A percentile compares a stretch with the other conserved stretches of the same genome.
Conservation (phyloP, 345 rosid genomes). For the Geranium rotundifolium region DNA sequence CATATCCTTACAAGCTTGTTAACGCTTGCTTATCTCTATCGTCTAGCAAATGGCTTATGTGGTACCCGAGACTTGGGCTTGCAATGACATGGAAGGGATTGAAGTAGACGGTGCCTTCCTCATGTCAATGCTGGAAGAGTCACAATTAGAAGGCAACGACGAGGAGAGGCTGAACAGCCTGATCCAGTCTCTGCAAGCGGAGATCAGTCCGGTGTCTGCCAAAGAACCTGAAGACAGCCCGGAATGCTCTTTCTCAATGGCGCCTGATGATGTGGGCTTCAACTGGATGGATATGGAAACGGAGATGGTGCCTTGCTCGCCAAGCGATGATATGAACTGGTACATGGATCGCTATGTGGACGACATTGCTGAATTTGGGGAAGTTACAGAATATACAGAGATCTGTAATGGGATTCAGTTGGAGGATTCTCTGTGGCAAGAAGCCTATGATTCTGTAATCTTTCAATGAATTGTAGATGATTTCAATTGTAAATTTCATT, state of each 20-base stretch:
- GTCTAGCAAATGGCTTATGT: slow-evolving; percentile 20
- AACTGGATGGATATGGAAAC: slow-evolving; percentile 14
- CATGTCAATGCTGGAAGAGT: slow-evolving; percentile 29
- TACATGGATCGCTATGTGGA: slow-evolving; percentile 17
- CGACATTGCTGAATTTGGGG: slow-evolving; percentile 21
- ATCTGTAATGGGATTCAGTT: slow-evolving; percentile 20
- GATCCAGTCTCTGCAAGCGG: slow-evolving; percentile 41
- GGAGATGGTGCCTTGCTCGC: slow-evolving; percentile 22
- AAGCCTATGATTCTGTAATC: slow-evolving; percentile 15
- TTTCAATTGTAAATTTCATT: neutral
- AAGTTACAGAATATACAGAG: slow-evolving; percentile 15
- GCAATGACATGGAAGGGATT: slow-evolving; percentile 3
- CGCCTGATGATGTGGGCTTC: neutral
- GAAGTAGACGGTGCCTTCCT: slow-evolving; percentile 22
- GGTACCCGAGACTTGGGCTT: slow-evolving; percentile 8
- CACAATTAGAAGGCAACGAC: slow-evolving; percentile 23
- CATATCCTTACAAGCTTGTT: neutral
- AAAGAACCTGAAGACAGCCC: neutral
- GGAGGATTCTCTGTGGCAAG: slow-evolving; percentile 44
- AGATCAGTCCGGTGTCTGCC: slow-evolving; percentile 20
- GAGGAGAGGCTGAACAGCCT: slow-evolving; percentile 30
- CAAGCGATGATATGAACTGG: slow-evolving; percentile 41
- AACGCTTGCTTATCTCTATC: neutral
- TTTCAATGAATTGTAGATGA: neutral
- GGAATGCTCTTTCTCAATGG: neutral